Evolutionary conservation across 2,329 filamentous ascomycete genomes (phyloP).

Genomic region (Corinectria fuckeliana): DNA sequence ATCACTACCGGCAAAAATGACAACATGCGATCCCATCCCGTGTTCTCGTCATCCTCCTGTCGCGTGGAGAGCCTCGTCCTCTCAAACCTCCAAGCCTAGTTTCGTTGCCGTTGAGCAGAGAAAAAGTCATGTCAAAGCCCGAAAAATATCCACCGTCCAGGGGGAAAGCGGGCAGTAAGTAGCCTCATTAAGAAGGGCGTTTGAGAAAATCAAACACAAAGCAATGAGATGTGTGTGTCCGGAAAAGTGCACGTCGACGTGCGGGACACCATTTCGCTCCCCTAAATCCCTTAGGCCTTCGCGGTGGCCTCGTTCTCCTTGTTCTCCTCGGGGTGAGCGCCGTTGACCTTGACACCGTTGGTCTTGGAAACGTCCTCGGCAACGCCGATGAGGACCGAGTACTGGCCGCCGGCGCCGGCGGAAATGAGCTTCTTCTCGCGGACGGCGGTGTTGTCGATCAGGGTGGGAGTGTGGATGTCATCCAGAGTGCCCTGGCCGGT

Average conservation of each 20-base stretch:
- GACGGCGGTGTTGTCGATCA: slow-evolving; percentile 85
- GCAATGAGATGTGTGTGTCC: slow-evolving; percentile 1
- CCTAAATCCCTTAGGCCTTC: slow-evolving; percentile 12
- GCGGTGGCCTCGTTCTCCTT: slow-evolving; percentile 23
- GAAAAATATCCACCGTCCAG: not conserved
- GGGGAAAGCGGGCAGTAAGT: not conserved
- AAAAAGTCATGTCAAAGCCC: slow-evolving; percentile 11
- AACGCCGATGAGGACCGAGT: slow-evolving; percentile 65
- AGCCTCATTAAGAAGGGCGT: slow-evolving; percentile 16
- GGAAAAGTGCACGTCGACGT: not conserved
- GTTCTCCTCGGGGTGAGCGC: slow-evolving; percentile 23
- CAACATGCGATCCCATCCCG: slow-evolving; percentile 11
- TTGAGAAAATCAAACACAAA: slow-evolving; percentile 9
- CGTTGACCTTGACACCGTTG: slow-evolving; percentile 41
- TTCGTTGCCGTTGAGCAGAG: not conserved
- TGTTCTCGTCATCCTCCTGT: not conserved
- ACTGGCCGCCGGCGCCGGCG: slow-evolving; percentile 90
- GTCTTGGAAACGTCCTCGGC: slow-evolving; percentile 39
- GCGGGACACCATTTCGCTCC: not conserved
- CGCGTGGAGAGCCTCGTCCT: not conserved
- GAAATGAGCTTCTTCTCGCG: slow-evolving; percentile 75
- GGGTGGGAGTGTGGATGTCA: slow-evolving; percentile 77
- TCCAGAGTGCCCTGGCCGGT: slow-evolving; percentile 80
- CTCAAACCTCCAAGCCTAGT: slow-evolving; percentile 5
- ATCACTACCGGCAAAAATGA: slow-evolving; percentile 14